Evolutionary conservation across 306 rosid genomes (phyloP).

Genomic region (Cucurbita ficifolia): DNA sequence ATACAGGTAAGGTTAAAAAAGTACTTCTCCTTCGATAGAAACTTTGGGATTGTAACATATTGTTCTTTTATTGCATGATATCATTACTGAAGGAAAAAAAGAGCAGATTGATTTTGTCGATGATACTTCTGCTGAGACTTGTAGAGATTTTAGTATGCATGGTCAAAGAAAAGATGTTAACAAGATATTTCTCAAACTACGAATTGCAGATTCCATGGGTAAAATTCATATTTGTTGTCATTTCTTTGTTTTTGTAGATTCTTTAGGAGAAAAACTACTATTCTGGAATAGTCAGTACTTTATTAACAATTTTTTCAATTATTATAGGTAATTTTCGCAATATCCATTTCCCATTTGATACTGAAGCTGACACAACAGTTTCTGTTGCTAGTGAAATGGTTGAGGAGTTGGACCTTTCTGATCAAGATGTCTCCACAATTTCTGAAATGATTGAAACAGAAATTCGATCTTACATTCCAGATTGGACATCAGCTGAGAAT

Average conservation of each 20-base stretch:
- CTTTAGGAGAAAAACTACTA: not conserved
- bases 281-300: not conserved
- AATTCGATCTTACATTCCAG: constrained; percentile 51
- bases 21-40: not conserved
- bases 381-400: constrained; percentile 99
- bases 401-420: constrained; percentile 75
- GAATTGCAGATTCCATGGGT: constrained; percentile 79
- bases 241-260: not conserved
- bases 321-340: constrained; percentile 57
- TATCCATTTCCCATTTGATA: constrained; percentile 92
- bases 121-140: constrained; percentile 24
- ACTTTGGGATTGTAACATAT: not conserved
- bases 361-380: constrained; percentile 66
- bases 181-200: constrained; percentile 71
- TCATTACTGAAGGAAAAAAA: constrained; percentile 21
- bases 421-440: constrained; percentile 80
- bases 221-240: not conserved
- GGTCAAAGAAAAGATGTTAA: constrained; percentile 66
- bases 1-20: constrained; percentile 21
- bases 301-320: constrained; percentile 3
- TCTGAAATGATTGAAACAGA: constrained; percentile 71
- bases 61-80: constrained; percentile 16
- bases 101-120: constrained; percentile 12
- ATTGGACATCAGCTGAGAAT: constrained; percentile 35
- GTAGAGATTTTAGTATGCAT: constrained; percentile 65